Evolutionary conservation across 805 yeast genomes (phyloP).

Genomic region (Saccharomyces kudriavzevii): DNA sequence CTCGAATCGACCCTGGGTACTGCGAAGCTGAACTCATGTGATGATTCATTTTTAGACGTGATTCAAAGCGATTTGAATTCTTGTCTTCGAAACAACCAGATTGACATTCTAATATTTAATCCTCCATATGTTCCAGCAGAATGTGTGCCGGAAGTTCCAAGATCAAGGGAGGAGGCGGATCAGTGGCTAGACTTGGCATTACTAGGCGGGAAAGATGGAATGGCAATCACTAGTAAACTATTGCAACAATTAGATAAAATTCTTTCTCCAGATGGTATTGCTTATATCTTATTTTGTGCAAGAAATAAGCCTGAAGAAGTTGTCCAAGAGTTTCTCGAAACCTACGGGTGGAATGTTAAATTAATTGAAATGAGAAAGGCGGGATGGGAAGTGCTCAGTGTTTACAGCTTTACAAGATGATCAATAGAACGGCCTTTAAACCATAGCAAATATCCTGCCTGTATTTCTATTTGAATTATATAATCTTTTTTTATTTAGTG

Average conservation of each 20-base stretch:
- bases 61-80: conserved; percentile 53
- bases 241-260: conserved; percentile 45
- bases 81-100: conserved; percentile 36
- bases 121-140: conserved; percentile 97
- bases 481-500: neutral
- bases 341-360: conserved; percentile 42
- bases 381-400: conserved; percentile 89
- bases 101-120: conserved; percentile 78
- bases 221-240: conserved; percentile 70
- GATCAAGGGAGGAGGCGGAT: conserved; percentile 36
- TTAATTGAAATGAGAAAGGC: conserved; percentile 66
- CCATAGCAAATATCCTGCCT: neutral
- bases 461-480: neutral
- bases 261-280: conserved; percentile 57
- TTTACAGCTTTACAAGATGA: conserved; percentile 46
- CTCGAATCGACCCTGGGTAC: conserved; percentile 47
- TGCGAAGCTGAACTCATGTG: conserved; percentile 29
- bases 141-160: conserved; percentile 55
- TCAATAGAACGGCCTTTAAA: neutral
- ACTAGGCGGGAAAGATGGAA: conserved; percentile 84
- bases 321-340: conserved; percentile 35
- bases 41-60: conserved; percentile 33
- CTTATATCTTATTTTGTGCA: conserved; percentile 87
- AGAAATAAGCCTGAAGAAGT: conserved; percentile 72
- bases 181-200: conserved; percentile 86